phyloP scores from a whole-genome alignment of 805 yeast species.

The Starmerella roubikii region DNA sequence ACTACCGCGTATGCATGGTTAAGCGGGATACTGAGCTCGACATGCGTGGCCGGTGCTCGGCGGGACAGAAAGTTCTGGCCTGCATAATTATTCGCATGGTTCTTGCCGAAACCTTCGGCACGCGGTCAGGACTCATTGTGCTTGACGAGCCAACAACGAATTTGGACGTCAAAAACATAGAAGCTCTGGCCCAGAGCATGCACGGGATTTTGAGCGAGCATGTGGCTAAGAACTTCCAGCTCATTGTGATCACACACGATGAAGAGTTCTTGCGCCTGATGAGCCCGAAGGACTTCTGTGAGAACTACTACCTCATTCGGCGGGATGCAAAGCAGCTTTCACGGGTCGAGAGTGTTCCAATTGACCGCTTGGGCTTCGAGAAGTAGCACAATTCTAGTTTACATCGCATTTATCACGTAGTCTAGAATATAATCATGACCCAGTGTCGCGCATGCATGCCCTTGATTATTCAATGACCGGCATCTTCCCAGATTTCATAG shows the following conservation, averaged over 20 bases:
- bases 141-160: slow-evolving; percentile 97
- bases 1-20: slow-evolving; percentile 88
- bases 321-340: slow-evolving; percentile 76
- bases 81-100: slow-evolving; percentile 84
- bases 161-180: slow-evolving; percentile 77
- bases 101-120: slow-evolving; percentile 88
- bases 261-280: slow-evolving; percentile 76
- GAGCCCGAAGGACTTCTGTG: slow-evolving; percentile 75
- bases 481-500: too few relatives aligned
- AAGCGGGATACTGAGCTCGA: slow-evolving; percentile 85
- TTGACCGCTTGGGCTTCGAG: slow-evolving; percentile 10
- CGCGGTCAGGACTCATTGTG: slow-evolving; percentile 89
- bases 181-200: slow-evolving; percentile 70
- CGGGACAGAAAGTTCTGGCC: slow-evolving; percentile 93
- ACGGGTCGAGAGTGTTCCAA: slow-evolving; percentile 42
- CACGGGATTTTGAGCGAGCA: slow-evolving; percentile 57
- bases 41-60: slow-evolving; percentile 97
- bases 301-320: slow-evolving; percentile 68
- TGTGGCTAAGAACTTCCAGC: slow-evolving; percentile 76
- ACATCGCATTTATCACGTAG: too few relatives aligned
- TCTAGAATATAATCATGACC: too few relatives aligned
- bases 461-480: too few relatives aligned
- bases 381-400: too few relatives aligned
- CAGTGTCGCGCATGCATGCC: too few relatives aligned
- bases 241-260: slow-evolving; percentile 93